A percentile compares a stretch with the other conserved stretches of the same genome.
Evolutionary conservation across 805 yeast species (phyloP).

Genomic region (Wickerhamomyces subpelliculosus): DNA sequence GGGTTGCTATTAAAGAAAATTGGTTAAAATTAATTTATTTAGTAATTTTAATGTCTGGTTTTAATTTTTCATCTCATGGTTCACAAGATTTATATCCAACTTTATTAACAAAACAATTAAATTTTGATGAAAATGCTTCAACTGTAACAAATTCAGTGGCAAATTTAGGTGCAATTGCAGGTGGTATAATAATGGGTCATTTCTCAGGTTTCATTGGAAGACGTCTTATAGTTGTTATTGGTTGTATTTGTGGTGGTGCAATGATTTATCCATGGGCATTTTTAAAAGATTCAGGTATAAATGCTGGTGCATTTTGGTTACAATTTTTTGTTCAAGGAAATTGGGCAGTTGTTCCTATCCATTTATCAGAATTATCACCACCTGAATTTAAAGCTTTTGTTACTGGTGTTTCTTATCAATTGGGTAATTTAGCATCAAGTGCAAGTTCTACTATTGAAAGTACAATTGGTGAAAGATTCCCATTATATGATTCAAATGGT

Average conservation of each 20-base stretch:
- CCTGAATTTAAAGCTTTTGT: conserved; percentile 58
- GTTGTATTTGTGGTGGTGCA: conserved; percentile 52
- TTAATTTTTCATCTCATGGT: conserved; percentile 57
- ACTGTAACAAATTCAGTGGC: conserved; percentile 54
- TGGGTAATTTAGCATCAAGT: conserved; percentile 61
- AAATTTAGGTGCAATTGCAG: conserved; percentile 50
- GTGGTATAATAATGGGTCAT: conserved; percentile 52
- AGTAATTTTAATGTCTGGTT: conserved; percentile 55
- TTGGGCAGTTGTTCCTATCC: conserved; percentile 63
- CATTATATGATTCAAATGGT: conserved; percentile 27
- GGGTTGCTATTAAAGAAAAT: conserved; percentile 33
- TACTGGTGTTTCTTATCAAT: conserved; percentile 57
- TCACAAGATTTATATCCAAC: conserved; percentile 61
- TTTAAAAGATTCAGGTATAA: conserved; percentile 38
- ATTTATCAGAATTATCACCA: conserved; percentile 54
- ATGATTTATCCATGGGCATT: conserved; percentile 60
- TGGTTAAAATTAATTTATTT: conserved; percentile 55
- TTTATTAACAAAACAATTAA: conserved; percentile 39
- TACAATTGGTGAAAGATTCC: conserved; percentile 52
- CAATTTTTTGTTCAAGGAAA: conserved; percentile 64
- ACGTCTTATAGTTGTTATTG: conserved; percentile 43
- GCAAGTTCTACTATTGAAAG: conserved; percentile 67
- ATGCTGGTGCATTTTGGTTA: conserved; percentile 54
- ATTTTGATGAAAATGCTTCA: conserved; percentile 33
- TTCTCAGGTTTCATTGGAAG: conserved; percentile 49